Conservation (phyloP, 2,329 filamentous ascomycete genomes). For the Fusarium sp. region DNA sequence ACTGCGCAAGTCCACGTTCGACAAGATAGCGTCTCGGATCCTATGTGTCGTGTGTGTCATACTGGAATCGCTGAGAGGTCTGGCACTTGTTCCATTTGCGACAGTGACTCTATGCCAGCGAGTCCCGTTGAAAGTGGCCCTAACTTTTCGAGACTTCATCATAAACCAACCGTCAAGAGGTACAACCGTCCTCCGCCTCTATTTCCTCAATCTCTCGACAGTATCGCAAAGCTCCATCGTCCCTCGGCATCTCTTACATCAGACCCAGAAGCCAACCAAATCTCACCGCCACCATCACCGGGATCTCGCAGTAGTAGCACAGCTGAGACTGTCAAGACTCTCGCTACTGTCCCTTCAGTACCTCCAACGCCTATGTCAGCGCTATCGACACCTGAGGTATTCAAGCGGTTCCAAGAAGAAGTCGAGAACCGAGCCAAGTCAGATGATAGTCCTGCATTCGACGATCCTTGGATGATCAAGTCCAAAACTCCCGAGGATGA, state of each 20-base stretch:
- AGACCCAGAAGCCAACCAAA: slow-evolving; percentile 32
- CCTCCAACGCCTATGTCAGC: slow-evolving; percentile 38
- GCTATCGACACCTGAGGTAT: slow-evolving; percentile 40
- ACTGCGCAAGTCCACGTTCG: slow-evolving; percentile 36
- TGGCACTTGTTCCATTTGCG: slow-evolving; percentile 41
- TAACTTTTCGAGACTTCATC: slow-evolving; percentile 19
- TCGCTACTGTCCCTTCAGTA: slow-evolving; percentile 7
- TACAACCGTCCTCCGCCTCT: slow-evolving; percentile 37
- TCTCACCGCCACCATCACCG: slow-evolving; percentile 28
- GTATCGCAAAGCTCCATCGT: slow-evolving; percentile 33
- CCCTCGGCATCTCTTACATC: slow-evolving; percentile 25
- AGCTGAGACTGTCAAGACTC: slow-evolving; percentile 22
- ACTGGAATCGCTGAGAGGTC: slow-evolving; percentile 40
- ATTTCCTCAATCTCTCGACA: slow-evolving; percentile 21
- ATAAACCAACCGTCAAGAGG: slow-evolving; percentile 27
- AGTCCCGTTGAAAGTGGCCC: slow-evolving; percentile 12
- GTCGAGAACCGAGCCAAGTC: slow-evolving; percentile 10
- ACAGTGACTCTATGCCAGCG: slow-evolving; percentile 31
- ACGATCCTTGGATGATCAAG: slow-evolving; percentile 28
- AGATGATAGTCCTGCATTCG: slow-evolving; percentile 20
- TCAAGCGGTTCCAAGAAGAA: slow-evolving; percentile 37
- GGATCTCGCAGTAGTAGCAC: slow-evolving; percentile 14
- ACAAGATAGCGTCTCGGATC: slow-evolving; percentile 40
- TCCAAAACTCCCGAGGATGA: slow-evolving; percentile 18
- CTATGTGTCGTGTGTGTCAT: slow-evolving; percentile 40